Percentiles rank a stretch among this genome's conserved stretches.
phyloP scores from a whole-genome alignment of 1,284 basidiomycete species.

The Lentinula novae-zelandiae region DNA sequence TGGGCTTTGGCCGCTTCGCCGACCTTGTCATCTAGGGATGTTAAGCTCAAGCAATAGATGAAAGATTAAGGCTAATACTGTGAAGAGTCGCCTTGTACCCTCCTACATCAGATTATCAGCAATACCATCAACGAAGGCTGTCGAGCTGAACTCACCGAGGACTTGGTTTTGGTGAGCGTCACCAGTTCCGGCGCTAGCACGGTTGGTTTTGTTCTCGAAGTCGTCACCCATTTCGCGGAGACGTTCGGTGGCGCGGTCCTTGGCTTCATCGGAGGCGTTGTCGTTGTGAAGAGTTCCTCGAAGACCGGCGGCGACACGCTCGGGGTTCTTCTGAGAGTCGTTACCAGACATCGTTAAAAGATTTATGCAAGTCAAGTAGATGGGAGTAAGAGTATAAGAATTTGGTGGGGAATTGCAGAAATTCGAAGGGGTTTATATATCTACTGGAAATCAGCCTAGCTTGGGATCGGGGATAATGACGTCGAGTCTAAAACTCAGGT shows the following conservation, averaged over 20 bases:
- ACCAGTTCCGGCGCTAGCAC: constrained; percentile 14
- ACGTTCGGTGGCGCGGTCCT: constrained; percentile 39
- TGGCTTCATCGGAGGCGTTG: constrained; percentile 49
- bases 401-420: background rate
- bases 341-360: background rate
- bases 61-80: constrained; percentile 24
- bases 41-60: background rate
- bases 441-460: background rate
- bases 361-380: background rate
- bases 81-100: constrained; percentile 52
- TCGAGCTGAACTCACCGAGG: constrained; percentile 15
- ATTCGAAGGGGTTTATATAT: background rate
- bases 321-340: constrained; percentile 6
- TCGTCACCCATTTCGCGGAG: constrained; percentile 35
- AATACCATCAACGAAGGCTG: background rate
- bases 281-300: constrained; percentile 53
- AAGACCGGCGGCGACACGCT: constrained; percentile 44
- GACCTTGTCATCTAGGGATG: constrained; percentile 32
- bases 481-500: background rate
- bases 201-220: background rate
- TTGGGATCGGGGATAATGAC: background rate
- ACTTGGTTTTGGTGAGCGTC: constrained; percentile 19
- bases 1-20: constrained; percentile 48
- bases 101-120: constrained; percentile 15
- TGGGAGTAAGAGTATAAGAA: background rate